Percentiles rank a stretch among this genome's conserved stretches.
phyloP scores from a whole-genome alignment of 495 filamentous ascomycete species.

The Podospora tetraspora region DNA sequence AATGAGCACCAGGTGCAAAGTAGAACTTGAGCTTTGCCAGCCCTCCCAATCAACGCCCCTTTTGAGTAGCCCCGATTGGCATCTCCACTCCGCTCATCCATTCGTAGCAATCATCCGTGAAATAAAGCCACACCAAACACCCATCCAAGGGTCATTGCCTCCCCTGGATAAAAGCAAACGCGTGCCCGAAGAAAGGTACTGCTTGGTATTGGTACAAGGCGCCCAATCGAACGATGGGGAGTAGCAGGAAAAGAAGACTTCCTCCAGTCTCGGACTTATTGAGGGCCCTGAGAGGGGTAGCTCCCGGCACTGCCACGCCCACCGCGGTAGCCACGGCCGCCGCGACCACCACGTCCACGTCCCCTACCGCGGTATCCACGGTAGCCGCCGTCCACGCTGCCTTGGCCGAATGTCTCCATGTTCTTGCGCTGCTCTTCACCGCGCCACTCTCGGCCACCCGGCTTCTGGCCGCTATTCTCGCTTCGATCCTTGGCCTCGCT shows the following conservation, averaged over 20 bases:
- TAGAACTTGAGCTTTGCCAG: neutral
- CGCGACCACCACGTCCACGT: slow-evolving; percentile 59
- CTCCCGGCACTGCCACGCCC: slow-evolving; percentile 30
- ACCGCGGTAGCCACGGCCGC: slow-evolving; percentile 47
- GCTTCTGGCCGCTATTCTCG: slow-evolving; percentile 57
- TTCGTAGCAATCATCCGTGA: neutral
- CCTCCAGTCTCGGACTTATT: neutral
- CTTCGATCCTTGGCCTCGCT: slow-evolving; percentile 89
- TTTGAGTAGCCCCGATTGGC: neutral
- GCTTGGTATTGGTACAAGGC: neutral
- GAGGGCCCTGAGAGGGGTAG: neutral
- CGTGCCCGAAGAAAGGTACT: neutral
- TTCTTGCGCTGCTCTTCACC: slow-evolving; percentile 92
- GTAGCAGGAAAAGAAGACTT: neutral
- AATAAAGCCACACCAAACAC: neutral
- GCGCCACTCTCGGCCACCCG: slow-evolving; percentile 85
- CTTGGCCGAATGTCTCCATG: slow-evolving; percentile 97
- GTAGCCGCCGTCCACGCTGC: slow-evolving; percentile 83
- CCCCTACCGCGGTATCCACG: slow-evolving; percentile 69
- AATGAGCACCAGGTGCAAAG: neutral
- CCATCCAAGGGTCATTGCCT: neutral
- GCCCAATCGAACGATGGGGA: neutral
- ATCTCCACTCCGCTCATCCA: neutral
- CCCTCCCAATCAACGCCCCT: neutral
- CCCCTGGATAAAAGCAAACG: neutral